Conservation (phyloP, 2,329 filamentous ascomycete species). For the Aureobasidium melanogenum region DNA sequence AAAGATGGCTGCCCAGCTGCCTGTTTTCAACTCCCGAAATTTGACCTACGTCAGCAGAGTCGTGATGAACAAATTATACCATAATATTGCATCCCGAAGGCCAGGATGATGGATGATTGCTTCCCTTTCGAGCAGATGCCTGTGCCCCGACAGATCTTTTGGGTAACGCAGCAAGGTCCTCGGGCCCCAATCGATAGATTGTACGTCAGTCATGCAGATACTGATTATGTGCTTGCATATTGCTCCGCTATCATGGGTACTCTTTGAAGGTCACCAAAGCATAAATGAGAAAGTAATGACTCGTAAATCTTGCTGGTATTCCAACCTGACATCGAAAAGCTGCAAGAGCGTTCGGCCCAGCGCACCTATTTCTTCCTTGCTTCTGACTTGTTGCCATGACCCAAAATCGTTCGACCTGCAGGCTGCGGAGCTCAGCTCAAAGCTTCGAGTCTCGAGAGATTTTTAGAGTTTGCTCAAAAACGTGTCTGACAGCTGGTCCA, state of each 20-base stretch:
- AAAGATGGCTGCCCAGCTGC: not conserved
- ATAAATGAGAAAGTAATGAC: not conserved
- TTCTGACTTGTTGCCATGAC: not conserved
- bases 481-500: not conserved
- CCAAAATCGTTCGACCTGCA: not conserved
- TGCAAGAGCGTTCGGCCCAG: not conserved
- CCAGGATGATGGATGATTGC: not conserved
- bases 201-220: not conserved
- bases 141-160: not conserved
- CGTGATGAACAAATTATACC: not conserved
- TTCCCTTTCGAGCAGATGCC: not conserved
- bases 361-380: not conserved
- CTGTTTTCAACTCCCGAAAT: not conserved
- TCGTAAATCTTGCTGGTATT: not conserved
- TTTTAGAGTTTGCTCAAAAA: not conserved
- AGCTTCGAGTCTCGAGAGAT: not conserved
- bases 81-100: not conserved
- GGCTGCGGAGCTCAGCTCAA: not conserved
- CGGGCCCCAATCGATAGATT: not conserved
- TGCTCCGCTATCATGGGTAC: not conserved
- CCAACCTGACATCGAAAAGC: not conserved
- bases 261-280: not conserved
- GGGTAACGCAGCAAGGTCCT: not conserved
- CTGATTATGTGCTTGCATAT: not conserved
- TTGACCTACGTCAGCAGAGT: not conserved